Base-by-base conservation (phyloP, 192 early-diverging fungal genomes). In the Backusella tuberculispora region DNA sequence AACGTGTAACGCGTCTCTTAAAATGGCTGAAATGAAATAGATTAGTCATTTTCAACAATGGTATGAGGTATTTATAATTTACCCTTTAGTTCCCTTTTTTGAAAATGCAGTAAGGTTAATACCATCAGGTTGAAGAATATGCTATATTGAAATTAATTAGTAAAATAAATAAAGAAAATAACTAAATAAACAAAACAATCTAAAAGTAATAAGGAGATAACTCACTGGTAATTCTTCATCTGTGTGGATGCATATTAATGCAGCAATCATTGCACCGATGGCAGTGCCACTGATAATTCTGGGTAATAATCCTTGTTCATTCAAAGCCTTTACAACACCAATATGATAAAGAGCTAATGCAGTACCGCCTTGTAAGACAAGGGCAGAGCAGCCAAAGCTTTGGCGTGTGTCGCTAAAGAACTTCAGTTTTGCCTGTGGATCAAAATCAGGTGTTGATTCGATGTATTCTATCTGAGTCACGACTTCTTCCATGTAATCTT, bases 201-300 rank as follows among this genome's bases (percentile, higher is more conserved):
- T 24, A 66, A 24, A 70, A 21, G 15, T 2, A 37, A 56, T 50
- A 9, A 5, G 8, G 7, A 29, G 40, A 3, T 19, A 38, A 48
- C 79, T 71, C 75, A 90, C 88, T 1, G 90, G 89, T 14, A 95
- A 72, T 66, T 93, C 93, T 14, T 91, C 89, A 77, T 93, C 92
- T 4, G 90, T 90, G 67, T 88, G 88, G 74, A 92, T 88, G 72
- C 93, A 93, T 29, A 95, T 88, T 24, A 93, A 69, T 8, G 92
- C 89, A 3, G 93, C 93, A 40, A 93, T 89, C 26, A 95, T 71
- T 3, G 92, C 91, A 26, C 92, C 90, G 21, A 93, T 87, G 24
- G 88, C 88, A 9, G 90, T 90, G n/a, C 93, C 92, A 73, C 90
- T 88, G 56, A 95, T 92, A 46, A 95, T 91, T 15, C 91, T 81